These are phyloP conservation scores for Neopestalotiopsis sp. DNA, from an alignment of 2,329 filamentous ascomycete species.

Conservation along the genomic window DNA sequence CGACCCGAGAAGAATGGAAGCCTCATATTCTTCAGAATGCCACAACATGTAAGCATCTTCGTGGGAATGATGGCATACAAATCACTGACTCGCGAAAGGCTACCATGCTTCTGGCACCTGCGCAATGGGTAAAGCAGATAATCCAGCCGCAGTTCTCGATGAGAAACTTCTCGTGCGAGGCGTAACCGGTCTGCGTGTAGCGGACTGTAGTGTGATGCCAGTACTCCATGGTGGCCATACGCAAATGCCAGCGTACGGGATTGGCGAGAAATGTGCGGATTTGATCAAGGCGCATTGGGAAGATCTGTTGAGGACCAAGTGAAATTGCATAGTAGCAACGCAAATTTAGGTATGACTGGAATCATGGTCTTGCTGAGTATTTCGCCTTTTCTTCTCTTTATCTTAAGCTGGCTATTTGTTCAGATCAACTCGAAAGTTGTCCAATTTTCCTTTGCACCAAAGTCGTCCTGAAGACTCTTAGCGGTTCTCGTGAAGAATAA, in stretches of 20 bases:
- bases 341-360: too few relatives aligned
- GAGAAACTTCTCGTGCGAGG: slow-evolving; percentile 57
- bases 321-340: neutral
- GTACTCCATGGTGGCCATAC: slow-evolving; percentile 54
- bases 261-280: slow-evolving; percentile 53
- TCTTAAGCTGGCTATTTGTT: too few relatives aligned
- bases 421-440: neutral
- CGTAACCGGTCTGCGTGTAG: slow-evolving; percentile 57
- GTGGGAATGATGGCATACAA: neutral
- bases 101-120: slow-evolving; percentile 64
- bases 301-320: neutral
- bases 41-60: slow-evolving; percentile 59
- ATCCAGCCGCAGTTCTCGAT: slow-evolving; percentile 57
- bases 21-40: slow-evolving; percentile 61
- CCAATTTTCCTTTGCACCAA: neutral
- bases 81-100: slow-evolving; percentile 33
- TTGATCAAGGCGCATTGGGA: slow-evolving; percentile 43
- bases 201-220: slow-evolving; percentile 58
- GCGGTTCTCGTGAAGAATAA: neutral
- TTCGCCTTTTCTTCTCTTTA: too few relatives aligned
- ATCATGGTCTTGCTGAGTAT: too few relatives aligned
- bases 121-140: slow-evolving; percentile 52
- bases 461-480: neutral
- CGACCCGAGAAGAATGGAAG: slow-evolving; percentile 61
- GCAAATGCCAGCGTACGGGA: slow-evolving; percentile 59